Evolutionary conservation across 352 stramenopile genomes (phyloP).

Genomic region (Phytophthora crassamura): DNA sequence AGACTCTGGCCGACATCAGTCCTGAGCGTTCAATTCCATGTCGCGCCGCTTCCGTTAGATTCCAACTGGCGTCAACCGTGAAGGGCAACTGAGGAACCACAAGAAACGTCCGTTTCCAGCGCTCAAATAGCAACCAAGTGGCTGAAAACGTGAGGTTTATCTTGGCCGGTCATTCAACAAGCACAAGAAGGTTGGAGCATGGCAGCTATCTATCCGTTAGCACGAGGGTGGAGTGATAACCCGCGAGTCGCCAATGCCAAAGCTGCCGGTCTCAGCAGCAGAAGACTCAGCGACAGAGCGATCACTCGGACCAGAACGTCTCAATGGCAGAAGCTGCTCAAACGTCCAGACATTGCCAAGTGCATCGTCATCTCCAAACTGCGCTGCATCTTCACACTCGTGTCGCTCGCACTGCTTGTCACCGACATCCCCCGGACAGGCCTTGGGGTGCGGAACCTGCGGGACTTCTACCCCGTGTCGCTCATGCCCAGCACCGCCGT

Average conservation of each 20-base stretch:
- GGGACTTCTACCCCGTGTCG: constrained; percentile 28
- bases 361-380: constrained; percentile 38
- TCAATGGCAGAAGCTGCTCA: constrained; percentile 21
- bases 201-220: not conserved
- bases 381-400: constrained; percentile 44
- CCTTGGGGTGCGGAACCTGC: constrained; percentile 36
- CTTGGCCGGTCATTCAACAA: too few relatives aligned
- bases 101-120: constrained; percentile 8
- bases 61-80: too few relatives aligned
- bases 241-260: not conserved
- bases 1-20: constrained; percentile 23
- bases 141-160: too few relatives aligned
- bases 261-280: too few relatives aligned
- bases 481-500: constrained; percentile 39
- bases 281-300: constrained; percentile 2
- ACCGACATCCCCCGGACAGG: constrained; percentile 64
- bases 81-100: not conserved
- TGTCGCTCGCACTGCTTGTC: constrained; percentile 43
- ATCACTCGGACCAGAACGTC: not conserved
- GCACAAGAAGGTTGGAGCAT: too few relatives aligned
- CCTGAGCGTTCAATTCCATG: constrained; percentile 23
- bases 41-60: not conserved
- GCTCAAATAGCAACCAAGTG: too few relatives aligned
- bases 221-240: not conserved
- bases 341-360: constrained; percentile 33